Conservation (phyloP, 257 asterid species). For the Nicotiana noctiflora region DNA sequence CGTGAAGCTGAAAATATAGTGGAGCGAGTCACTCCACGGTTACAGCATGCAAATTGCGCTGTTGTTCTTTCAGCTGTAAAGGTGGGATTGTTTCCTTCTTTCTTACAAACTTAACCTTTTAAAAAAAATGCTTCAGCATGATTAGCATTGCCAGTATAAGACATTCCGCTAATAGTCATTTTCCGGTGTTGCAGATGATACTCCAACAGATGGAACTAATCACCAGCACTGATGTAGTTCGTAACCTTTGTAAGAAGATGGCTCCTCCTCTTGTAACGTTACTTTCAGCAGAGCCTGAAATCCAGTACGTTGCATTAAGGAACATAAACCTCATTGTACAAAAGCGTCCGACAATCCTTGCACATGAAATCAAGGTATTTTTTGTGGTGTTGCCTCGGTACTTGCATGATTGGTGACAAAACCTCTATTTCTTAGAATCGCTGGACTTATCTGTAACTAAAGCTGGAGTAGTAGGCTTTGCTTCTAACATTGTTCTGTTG, state of each 20-base stretch:
- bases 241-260: conserved; percentile 99
- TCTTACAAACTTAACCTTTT: neutral
- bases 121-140: neutral
- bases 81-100: conserved; percentile 30
- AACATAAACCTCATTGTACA: conserved; percentile 96
- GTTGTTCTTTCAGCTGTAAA: conserved; percentile 99
- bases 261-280: conserved; percentile 98
- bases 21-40: conserved; percentile 94
- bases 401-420: neutral
- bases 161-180: neutral
- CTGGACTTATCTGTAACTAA: conserved; percentile 8
- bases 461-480: neutral
- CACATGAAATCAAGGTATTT: conserved; percentile 89
- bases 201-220: conserved; percentile 99
- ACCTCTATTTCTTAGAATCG: neutral
- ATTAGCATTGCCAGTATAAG: neutral
- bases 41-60: conserved; percentile 99
- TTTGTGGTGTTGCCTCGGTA: neutral
- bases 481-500: conserved; percentile 12
- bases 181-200: conserved; percentile 67
- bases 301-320: conserved; percentile 89
- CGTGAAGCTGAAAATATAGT: conserved; percentile 99
- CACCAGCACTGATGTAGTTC: conserved; percentile 93
- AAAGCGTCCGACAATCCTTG: conserved; percentile 93
- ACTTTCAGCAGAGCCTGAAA: conserved; percentile 96